These are phyloP conservation scores for Aspergillus neoniger DNA, from an alignment of 2,329 filamentous ascomycete genomes.

Conservation along the genomic window DNA sequence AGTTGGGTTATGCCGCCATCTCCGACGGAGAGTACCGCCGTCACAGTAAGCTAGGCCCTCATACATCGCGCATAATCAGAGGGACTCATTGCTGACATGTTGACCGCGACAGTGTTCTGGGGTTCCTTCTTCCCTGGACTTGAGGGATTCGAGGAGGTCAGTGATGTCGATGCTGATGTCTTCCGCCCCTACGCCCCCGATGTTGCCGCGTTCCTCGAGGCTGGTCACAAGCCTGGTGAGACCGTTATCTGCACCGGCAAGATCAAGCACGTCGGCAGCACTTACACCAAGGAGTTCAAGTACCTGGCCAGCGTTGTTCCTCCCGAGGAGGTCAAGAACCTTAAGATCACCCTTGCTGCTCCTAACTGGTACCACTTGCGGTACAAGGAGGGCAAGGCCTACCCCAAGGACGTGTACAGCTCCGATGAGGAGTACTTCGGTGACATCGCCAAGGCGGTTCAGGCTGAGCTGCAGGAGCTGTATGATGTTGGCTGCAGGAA, in stretches of 20 bases:
- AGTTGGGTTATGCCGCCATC: constrained; percentile 63
- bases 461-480: constrained; percentile 61
- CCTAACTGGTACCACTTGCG: constrained; percentile 71
- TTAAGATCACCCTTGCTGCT: constrained; percentile 68
- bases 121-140: constrained; percentile 58
- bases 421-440: constrained; percentile 64
- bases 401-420: constrained; percentile 57
- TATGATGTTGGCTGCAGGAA: constrained; percentile 65
- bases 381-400: constrained; percentile 58
- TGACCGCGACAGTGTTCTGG: constrained; percentile 52
- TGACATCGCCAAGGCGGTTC: constrained; percentile 67
- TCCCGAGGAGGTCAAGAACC: constrained; percentile 62
- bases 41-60: constrained; percentile 37
- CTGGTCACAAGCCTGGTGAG: constrained; percentile 57
- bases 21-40: constrained; percentile 69
- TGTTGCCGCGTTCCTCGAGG: constrained; percentile 63
- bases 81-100: not conserved
- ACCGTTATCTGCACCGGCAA: constrained; percentile 60
- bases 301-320: constrained; percentile 62
- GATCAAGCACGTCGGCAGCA: constrained; percentile 59
- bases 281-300: constrained; percentile 60
- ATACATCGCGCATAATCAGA: not conserved
- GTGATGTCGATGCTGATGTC: constrained; percentile 51
- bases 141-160: constrained; percentile 57
- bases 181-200: constrained; percentile 63